These are phyloP conservation scores for Phytophthora pisi DNA, from an alignment of 352 stramenopile species.

Conservation along the genomic window DNA sequence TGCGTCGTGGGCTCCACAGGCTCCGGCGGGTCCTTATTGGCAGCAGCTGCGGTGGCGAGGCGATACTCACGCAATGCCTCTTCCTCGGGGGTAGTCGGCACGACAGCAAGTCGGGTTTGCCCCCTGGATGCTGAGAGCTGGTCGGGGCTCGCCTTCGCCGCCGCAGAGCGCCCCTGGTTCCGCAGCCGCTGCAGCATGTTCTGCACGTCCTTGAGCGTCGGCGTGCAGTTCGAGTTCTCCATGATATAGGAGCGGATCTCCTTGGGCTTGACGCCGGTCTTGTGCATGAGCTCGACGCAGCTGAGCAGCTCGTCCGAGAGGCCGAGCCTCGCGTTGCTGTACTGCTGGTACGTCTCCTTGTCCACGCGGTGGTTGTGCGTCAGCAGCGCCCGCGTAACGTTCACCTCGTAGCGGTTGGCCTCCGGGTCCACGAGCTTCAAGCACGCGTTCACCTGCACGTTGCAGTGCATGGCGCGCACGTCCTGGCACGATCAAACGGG, in stretches of 20 bases:
- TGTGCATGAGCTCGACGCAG: constrained; percentile 45
- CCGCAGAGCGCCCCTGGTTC: constrained; percentile 19
- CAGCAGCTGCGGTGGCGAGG: background rate
- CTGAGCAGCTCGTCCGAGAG: constrained; percentile 32
- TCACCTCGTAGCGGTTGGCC: constrained; percentile 35
- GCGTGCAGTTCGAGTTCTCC: constrained; percentile 35
- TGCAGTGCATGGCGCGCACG: constrained; percentile 37
- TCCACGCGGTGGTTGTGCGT: constrained; percentile 44
- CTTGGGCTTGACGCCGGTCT: constrained; percentile 39
- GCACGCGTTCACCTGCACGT: constrained; percentile 44
- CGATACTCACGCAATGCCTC: constrained; percentile 26
- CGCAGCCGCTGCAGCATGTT: constrained; percentile 39
- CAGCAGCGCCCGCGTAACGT: constrained; percentile 37
- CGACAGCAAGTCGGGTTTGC: background rate
- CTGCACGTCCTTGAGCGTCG: constrained; percentile 46
- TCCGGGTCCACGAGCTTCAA: constrained; percentile 39
- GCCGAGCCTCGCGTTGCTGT: constrained; percentile 41
- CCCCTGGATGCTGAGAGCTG: background rate
- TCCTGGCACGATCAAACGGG: constrained; percentile 12
- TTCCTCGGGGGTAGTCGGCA: constrained; percentile 4
- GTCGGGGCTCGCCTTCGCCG: background rate
- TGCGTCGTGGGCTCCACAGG: constrained; percentile 32
- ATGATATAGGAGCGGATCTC: constrained; percentile 42
- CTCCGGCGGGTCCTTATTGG: background rate
- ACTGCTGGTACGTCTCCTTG: constrained; percentile 39